Percentiles rank a stretch among this genome's conserved stretches.
phyloP scores from a whole-genome alignment of 108 stramenopile genomes.

The Aurantiochytrium sp. region DNA sequence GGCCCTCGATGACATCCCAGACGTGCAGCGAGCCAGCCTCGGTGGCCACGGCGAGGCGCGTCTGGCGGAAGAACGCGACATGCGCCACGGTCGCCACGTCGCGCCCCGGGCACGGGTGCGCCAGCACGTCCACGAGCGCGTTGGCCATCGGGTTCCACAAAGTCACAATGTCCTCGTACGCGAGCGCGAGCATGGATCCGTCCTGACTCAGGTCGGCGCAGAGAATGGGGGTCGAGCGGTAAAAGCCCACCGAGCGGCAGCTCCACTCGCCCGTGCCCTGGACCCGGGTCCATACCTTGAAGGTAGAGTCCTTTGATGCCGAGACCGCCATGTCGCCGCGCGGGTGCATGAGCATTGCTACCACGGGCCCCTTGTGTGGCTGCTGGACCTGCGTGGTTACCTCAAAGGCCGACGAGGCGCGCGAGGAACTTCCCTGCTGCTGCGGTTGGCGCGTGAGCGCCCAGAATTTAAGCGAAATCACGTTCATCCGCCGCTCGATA shows the following conservation, averaged over 20 bases:
- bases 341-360: neutral
- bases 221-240: neutral
- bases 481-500: neutral
- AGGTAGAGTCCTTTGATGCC: neutral
- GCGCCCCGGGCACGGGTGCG: neutral
- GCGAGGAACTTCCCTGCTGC: neutral
- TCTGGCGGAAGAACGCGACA: slow-evolving; percentile 20
- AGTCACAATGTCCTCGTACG: neutral
- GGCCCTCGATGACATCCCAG: neutral
- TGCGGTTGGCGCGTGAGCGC: neutral
- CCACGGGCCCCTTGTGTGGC: neutral
- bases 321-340: neutral
- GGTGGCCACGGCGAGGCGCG: neutral
- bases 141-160: slow-evolving; percentile 25
- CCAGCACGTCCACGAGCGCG: neutral
- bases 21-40: neutral
- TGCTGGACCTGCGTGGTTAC: neutral
- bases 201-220: neutral
- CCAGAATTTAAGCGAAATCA: neutral
- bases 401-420: neutral
- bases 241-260: neutral
- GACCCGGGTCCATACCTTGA: neutral
- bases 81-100: neutral
- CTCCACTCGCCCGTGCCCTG: neutral
- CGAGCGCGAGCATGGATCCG: neutral